Base-by-base conservation (phyloP, 352 stramenopile genomes). In the Pythium phragmiticola region DNA sequence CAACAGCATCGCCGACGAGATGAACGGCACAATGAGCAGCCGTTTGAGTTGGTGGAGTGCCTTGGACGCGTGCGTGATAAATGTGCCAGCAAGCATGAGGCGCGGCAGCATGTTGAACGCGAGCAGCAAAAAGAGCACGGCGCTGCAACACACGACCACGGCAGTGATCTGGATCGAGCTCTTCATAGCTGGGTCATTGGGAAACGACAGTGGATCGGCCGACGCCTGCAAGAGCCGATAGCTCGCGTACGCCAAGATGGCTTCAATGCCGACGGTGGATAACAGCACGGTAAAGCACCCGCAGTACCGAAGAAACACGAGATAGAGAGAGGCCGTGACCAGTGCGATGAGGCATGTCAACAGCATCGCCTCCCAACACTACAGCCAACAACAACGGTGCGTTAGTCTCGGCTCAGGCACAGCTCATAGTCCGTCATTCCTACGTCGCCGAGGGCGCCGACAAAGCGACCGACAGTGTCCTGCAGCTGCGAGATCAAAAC, bases 41-140 rank as follows among this genome's bases (percentile, higher is more conserved):
- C 82, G 72, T 63, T 86, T 83, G 5, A 94, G 63, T 50, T 94
- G 73, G 9, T 77, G 72, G 14, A 92, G 60, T 13, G 84, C 78
- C n/a, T 74, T 73, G 14, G 82, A 89, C 14, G 81, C 83, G 60
- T 90, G 84, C 2, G 79, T 88, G 64, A 94, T 91, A 67, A 92
- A 94, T 17, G 77, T 81, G 0, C 80, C 85, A 7, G 82, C 85
- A 3, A 94, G 68, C 37, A 94, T 53, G 16, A 92, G 48, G 6
- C 83, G 69, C 1, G 78, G 81, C 53, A 94, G 71, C 65, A 89
- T 84, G 50, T 86, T 67, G 45, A 88, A 63, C 4, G 69, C 80
- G 33, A 90, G 75, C 39, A 92, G 67, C 28, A 86, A 72, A 50
- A 91, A 92, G 6, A 90, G 67, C 39, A 92, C 78, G 2, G 83